Evolutionary conservation across 768 basidiomycete species (phyloP).

Genomic region (Brasilioporus rufonigricans): DNA sequence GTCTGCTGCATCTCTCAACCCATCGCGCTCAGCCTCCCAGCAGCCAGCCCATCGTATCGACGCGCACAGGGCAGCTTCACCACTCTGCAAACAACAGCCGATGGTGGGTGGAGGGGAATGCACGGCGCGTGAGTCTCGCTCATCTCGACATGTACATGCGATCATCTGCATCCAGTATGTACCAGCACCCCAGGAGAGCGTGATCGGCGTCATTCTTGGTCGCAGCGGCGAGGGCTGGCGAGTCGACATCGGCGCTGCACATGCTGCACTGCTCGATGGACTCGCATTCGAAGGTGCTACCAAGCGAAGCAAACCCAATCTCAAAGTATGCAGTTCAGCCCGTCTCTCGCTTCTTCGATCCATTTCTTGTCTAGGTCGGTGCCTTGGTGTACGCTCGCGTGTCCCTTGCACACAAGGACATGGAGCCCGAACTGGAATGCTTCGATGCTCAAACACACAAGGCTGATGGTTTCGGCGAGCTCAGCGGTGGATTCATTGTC

Average conservation of each 20-base stretch:
- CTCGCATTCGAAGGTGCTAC: slow-evolving; percentile 96
- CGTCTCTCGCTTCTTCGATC: slow-evolving; percentile 4
- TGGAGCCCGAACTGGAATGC: slow-evolving; percentile 98
- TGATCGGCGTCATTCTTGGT: slow-evolving; percentile 79
- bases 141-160: neutral
- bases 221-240: slow-evolving; percentile 88
- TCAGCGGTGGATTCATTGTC: slow-evolving; percentile 85
- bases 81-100: slow-evolving; percentile 70
- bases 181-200: slow-evolving; percentile 85
- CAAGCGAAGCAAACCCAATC: slow-evolving; percentile 89
- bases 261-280: slow-evolving; percentile 80
- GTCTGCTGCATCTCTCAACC: slow-evolving; percentile 52
- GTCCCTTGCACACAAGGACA: slow-evolving; percentile 92
- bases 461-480: slow-evolving; percentile 89
- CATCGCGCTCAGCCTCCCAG: slow-evolving; percentile 14
- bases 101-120: slow-evolving; percentile 89
- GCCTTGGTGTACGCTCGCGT: slow-evolving; percentile 89
- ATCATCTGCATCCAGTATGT: slow-evolving; percentile 61
- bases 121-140: slow-evolving; percentile 63
- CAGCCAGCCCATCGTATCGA: slow-evolving; percentile 44
- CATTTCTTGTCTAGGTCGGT: slow-evolving; percentile 61
- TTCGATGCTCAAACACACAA: slow-evolving; percentile 93
- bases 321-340: slow-evolving; percentile 58
- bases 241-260: slow-evolving; percentile 91
- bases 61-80: slow-evolving; percentile 67